Evolutionary conservation across 2,329 filamentous ascomycete species (phyloP), one percentile per base, ranked within the genome.

Genomic region (Aspergillus thermomutatus): DNA sequence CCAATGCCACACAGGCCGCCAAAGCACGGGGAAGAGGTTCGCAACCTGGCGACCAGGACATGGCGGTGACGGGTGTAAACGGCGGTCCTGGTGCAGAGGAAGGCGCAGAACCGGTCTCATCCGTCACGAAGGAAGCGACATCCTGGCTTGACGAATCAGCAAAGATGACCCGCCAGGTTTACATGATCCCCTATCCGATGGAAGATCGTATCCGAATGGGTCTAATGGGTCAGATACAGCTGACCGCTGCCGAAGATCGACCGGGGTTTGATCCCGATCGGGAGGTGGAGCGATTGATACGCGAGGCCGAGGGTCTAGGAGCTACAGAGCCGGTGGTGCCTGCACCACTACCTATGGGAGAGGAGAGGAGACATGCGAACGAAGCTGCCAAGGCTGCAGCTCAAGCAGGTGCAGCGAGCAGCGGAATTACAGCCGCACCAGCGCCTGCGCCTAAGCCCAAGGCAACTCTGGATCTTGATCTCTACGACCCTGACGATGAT

Each of bases 241-340:
- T 75, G 7, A 67, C 72, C 4, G 69, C 69, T 21, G 63, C 81
- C 53, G 70, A 84, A 77, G 66, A 94, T 78, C 43, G 64, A n/a
- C 61, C 64, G 6, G 66, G 90, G 68, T 56, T 80, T 75, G 67
- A 91, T 77, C 55, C 87, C 76, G 71, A 85, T 64, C 68, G 66
- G 49, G 76, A 79, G 59, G 72, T 78, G 11, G 75, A 77, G 43
- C 68, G 72, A 46, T 52, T 78, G 58, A 69, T 79, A 14, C 11
- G 87, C 80, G 27, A 87, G 72, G 48, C 87, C 79, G 51, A 83
- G 80, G 65, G 88, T 69, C 58, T 82, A 71, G 60, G 82, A 68
- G 64, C 75, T 73, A 59, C 79, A 73, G 69, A 73, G 65, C 59
- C 64, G 9, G 61, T 66, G 2, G 80, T 78, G n/a, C 77, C 65